Base-by-base conservation (phyloP, 2,329 filamentous ascomycete genomes). In the Endothia cerciana region DNA sequence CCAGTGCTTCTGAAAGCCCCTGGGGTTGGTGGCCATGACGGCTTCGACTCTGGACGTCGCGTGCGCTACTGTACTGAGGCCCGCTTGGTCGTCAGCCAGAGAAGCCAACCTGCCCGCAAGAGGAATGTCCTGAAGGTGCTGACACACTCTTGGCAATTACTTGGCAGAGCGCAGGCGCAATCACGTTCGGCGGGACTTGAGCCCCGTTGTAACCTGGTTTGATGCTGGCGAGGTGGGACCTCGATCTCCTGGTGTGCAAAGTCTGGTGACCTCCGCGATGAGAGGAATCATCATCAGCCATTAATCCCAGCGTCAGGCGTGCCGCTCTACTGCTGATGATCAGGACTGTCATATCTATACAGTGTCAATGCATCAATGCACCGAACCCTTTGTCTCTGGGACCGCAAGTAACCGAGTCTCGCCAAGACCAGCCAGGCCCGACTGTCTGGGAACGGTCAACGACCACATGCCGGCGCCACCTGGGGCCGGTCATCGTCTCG, bases 131-230 rank as follows among this genome's bases (percentile, higher is more conserved):
- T 49, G 45, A 22, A 53, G 13, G 41, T 60, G 58, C 41, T 60
- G 58, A 60, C 58, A 51, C 17, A 33, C 17, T 47, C 41, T 51
- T 49, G 33, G 11, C 49, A 22, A 36, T 38, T 49, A 19, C 41
- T 60, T 60, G 58, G 28, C 28, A 60, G 28, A 49, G 58, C 19
- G 28, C 25, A 49, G 45, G 45, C 45, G n/a, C 45, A n/a, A 36
- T 51, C 19, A 19, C 19, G 15, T 25, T 60, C 19, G 58, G 15
- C 43, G n/a, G 38, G 38, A 38, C 28, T 6, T 49, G 25, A 51
- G 58, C n/a, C 43, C 43, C 40, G 40, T 33, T 3, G n/a, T 47
- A 22, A 53, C 49, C 49, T 13, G 49, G 22, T 53, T 53, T 47
- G n/a, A 51, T 30, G 30, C 51, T 25, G 51, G 28, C 28, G 28